Percentiles rank a stretch among this genome's conserved stretches.
These are phyloP conservation scores for Sphagnum fallax DNA, from an alignment of 228 moss, liverwort and hornwort species.

Conservation along the genomic window DNA sequence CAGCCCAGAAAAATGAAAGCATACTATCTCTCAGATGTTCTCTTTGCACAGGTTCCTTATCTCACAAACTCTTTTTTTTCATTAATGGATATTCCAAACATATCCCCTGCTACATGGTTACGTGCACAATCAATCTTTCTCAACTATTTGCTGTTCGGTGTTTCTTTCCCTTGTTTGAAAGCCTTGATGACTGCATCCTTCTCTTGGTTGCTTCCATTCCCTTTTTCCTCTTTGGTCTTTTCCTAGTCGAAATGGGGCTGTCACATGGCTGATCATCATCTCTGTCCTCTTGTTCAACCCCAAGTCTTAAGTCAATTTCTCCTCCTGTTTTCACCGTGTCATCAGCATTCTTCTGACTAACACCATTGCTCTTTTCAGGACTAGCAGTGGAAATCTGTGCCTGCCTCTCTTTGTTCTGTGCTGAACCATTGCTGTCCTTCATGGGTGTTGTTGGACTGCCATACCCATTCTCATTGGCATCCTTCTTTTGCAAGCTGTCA, in stretches of 20 bases:
- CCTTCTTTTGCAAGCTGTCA: constrained; percentile 5
- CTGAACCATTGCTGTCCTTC: background rate
- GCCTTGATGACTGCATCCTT: constrained; percentile 5
- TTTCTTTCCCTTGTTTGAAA: constrained; percentile 3
- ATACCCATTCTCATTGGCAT: background rate
- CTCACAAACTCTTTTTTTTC: no score
- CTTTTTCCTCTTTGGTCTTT: constrained; percentile 4
- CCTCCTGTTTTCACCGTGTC: constrained; percentile 17
- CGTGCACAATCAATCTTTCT: background rate
- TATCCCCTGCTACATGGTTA: no score
- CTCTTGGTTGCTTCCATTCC: background rate
- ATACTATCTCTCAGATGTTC: no score
- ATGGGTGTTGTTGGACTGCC: background rate
- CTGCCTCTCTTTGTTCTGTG: background rate
- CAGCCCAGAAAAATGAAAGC: no score
- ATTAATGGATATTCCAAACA: no score
- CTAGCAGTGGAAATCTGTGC: background rate
- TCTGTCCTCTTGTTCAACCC: background rate
- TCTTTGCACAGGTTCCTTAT: no score
- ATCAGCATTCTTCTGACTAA: constrained; percentile 9
- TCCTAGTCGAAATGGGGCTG: constrained; percentile 1
- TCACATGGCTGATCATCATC: background rate
- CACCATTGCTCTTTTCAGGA: background rate
- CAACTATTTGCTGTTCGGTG: constrained; percentile 1
- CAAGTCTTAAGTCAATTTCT: constrained; percentile 2